Percentiles rank a stretch among this genome's conserved stretches.
Evolutionary conservation across 768 basidiomycete species (phyloP).

Genomic region (Trametes cubensis): DNA sequence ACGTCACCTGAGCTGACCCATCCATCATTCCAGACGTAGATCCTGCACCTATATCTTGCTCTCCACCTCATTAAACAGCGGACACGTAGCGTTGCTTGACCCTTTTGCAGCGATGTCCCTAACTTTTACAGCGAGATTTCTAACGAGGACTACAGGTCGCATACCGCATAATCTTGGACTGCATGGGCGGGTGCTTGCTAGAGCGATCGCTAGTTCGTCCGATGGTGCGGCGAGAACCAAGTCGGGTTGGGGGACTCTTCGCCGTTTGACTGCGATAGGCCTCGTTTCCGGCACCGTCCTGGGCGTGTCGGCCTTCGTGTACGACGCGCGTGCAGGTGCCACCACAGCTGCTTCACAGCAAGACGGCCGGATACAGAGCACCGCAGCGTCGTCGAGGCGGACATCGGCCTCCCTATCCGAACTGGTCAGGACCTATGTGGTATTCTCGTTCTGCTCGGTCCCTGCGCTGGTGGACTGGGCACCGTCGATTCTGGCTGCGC

Average conservation of each 20-base stretch:
- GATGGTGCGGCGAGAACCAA: background rate
- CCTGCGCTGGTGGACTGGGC: slow-evolving; percentile 77
- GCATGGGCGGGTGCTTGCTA: background rate
- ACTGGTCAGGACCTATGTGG: slow-evolving; percentile 74
- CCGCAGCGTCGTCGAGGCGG: slow-evolving; percentile 2
- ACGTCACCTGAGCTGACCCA: background rate
- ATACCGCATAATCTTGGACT: too few relatives aligned
- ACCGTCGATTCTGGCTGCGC: slow-evolving; percentile 60
- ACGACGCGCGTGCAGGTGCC: slow-evolving; percentile 16
- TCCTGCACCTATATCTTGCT: background rate
- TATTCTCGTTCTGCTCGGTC: slow-evolving; percentile 80
- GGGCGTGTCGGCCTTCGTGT: slow-evolving; percentile 8
- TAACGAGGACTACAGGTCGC: background rate
- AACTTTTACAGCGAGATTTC: background rate
- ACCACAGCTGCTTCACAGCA: slow-evolving; percentile 22
- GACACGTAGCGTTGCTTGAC: background rate
- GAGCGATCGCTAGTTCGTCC: background rate
- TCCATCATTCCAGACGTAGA: background rate
- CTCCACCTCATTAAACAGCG: too few relatives aligned
- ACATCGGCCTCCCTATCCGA: slow-evolving; percentile 27
- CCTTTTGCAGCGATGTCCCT: background rate
- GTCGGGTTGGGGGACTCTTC: background rate
- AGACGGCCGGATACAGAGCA: background rate
- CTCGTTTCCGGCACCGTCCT: background rate
- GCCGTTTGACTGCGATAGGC: slow-evolving; percentile 5